These are phyloP conservation scores for Rubia yunnanensis DNA, from an alignment of 257 asterid species.

Conservation along the genomic window DNA sequence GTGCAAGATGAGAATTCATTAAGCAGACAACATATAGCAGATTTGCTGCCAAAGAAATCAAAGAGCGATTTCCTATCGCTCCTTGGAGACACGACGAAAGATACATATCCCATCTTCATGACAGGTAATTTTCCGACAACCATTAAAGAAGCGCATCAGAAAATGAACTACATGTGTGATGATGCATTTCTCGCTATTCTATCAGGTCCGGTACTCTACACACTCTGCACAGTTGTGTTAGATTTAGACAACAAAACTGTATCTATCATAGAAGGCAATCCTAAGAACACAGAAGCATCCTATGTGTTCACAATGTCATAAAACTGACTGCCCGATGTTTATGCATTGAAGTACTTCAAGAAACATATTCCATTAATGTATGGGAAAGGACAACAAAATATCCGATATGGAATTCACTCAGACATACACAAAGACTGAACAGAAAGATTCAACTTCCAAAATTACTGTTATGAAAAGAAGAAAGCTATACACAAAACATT, in stretches of 20 bases:
- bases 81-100: slow-evolving; percentile 46
- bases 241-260: slow-evolving; percentile 27
- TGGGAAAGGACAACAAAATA: neutral
- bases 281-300: slow-evolving; percentile 17
- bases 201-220: slow-evolving; percentile 62
- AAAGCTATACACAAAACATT: slow-evolving; percentile 22
- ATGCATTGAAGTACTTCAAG: neutral
- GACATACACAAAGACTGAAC: slow-evolving; percentile 1
- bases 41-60: slow-evolving; percentile 45
- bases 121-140: slow-evolving; percentile 29
- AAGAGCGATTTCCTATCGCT: slow-evolving; percentile 52
- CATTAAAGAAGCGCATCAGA: too few relatives aligned
- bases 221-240: slow-evolving; percentile 28
- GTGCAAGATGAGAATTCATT: slow-evolving; percentile 59
- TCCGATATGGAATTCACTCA: neutral
- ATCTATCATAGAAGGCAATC: slow-evolving; percentile 30
- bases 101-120: slow-evolving; percentile 68
- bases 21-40: slow-evolving; percentile 64
- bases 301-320: slow-evolving; percentile 21
- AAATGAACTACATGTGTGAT: neutral
- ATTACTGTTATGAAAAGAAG: neutral
- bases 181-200: neutral
- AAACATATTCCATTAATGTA: too few relatives aligned
- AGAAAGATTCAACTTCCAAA: slow-evolving; percentile 1
- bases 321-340: neutral